phyloP scores from a whole-genome alignment of 495 filamentous ascomycete genomes.

The Schizothecium vesticola region DNA sequence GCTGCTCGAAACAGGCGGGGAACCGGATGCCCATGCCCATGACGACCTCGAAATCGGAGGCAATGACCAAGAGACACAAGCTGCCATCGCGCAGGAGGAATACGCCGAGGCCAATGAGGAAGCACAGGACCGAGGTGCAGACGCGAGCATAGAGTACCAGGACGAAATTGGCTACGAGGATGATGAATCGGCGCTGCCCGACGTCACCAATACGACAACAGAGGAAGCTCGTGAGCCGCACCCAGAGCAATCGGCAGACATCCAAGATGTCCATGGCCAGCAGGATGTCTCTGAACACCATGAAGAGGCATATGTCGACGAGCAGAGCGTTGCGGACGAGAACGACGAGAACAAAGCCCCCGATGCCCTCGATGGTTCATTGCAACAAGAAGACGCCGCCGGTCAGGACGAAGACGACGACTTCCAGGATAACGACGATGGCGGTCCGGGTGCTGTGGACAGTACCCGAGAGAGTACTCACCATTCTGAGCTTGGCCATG shows the following conservation, averaged over 20 bases:
- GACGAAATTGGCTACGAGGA: slow-evolving; percentile 33
- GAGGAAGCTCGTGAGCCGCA: not conserved
- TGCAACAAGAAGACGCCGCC: not conserved
- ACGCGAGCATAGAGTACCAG: slow-evolving; percentile 17
- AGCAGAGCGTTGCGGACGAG: not conserved
- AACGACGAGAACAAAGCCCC: not conserved
- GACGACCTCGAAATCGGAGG: slow-evolving; percentile 21
- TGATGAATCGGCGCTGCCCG: slow-evolving; percentile 12
- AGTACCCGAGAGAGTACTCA: not conserved
- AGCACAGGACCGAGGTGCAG: slow-evolving; percentile 13
- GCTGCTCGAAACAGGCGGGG: not conserved
- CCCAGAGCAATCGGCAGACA: not conserved
- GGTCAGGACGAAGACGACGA: not conserved
- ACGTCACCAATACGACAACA: not conserved
- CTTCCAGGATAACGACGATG: not conserved
- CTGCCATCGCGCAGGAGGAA: not conserved
- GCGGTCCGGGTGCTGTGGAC: not conserved
- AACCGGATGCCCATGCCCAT: not conserved
- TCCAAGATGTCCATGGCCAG: not conserved
- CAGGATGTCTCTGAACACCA: not conserved
- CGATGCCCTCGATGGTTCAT: not conserved
- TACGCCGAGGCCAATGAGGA: slow-evolving; percentile 19
- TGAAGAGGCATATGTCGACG: not conserved
- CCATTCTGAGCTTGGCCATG: not conserved
- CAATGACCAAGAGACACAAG: slow-evolving; percentile 14